Percentiles rank a stretch among this genome's conserved stretches.
Evolutionary conservation across 306 rosid genomes (phyloP).

Genomic region (Vigna unguiculata): DNA sequence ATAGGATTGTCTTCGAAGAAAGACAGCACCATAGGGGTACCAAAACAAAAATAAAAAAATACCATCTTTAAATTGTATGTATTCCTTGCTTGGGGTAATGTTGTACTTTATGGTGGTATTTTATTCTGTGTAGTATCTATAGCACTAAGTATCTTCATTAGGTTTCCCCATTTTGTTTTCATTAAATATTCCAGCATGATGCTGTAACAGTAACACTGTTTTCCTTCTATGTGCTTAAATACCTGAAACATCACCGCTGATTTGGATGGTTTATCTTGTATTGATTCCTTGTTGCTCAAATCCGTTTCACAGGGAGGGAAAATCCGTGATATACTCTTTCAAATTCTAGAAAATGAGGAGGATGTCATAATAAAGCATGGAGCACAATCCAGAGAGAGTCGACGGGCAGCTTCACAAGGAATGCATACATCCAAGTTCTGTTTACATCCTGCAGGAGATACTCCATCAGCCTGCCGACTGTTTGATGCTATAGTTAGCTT

Average conservation of each 20-base stretch:
- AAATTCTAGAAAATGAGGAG: conserved; percentile 73
- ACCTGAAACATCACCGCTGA: conserved; percentile 16
- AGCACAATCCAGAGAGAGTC: conserved; percentile 88
- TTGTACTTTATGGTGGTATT: background rate
- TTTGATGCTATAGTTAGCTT: conserved; percentile 95
- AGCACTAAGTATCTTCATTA: background rate
- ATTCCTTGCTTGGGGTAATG: background rate
- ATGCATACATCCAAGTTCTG: conserved; percentile 96
- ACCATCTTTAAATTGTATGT: background rate
- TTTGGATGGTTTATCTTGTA: conserved; percentile 20
- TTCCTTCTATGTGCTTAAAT: conserved; percentile 18
- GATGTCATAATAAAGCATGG: conserved; percentile 88
- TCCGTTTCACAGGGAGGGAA: conserved; percentile 79
- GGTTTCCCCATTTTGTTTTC: conserved; percentile 5
- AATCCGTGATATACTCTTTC: conserved; percentile 83
- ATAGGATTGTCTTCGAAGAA: background rate
- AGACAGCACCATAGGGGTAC: too few relatives aligned
- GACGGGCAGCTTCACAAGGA: conserved; percentile 91
- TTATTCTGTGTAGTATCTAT: background rate
- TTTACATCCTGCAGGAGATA: conserved; percentile 97
- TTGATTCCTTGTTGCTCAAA: background rate
- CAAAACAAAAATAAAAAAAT: background rate
- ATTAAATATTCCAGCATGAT: conserved; percentile 1
- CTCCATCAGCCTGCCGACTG: conserved; percentile 96
- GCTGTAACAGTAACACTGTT: background rate